A percentile compares a stretch with the other conserved stretches of the same genome.
Evolutionary conservation across 768 basidiomycete genomes (phyloP).

Genomic region (Rhizopogon vesiculosus): DNA sequence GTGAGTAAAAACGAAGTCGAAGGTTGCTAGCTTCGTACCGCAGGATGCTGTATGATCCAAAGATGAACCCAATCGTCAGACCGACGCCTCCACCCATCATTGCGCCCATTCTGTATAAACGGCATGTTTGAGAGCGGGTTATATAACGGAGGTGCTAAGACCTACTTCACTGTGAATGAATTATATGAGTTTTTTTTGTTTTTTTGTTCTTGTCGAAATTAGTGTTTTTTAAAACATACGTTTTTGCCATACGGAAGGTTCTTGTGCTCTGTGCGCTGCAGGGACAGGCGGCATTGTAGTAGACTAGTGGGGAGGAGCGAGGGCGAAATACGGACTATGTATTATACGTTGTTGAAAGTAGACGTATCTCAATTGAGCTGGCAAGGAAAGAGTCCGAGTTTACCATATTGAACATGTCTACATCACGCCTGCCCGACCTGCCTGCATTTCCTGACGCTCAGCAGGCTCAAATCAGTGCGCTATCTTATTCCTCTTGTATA

Average conservation of each 20-base stretch:
- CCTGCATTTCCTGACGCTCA: slow-evolving; percentile 68
- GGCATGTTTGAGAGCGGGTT: slow-evolving; percentile 3
- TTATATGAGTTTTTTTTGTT: background rate
- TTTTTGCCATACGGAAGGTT: slow-evolving; percentile 74
- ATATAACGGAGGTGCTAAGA: slow-evolving; percentile 6
- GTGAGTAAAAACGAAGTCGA: slow-evolving; percentile 2
- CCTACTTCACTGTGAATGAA: slow-evolving; percentile 56
- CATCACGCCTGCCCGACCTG: slow-evolving; percentile 19
- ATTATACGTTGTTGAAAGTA: background rate
- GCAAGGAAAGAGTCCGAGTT: background rate
- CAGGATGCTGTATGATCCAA: slow-evolving; percentile 89
- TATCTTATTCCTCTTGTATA: background rate
- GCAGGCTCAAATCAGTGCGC: slow-evolving; percentile 85
- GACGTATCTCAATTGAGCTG: background rate
- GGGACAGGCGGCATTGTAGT: slow-evolving; percentile 8
- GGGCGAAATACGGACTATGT: background rate
- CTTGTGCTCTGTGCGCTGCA: slow-evolving; percentile 35
- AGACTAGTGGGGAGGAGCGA: background rate
- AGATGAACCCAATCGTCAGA: slow-evolving; percentile 95
- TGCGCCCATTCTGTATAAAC: slow-evolving; percentile 74
- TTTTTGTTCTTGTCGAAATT: background rate
- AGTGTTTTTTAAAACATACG: slow-evolving; percentile 35
- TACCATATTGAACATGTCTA: background rate
- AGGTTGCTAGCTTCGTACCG: slow-evolving; percentile 48
- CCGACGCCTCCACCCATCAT: slow-evolving; percentile 93